Evolutionary conservation across 495 filamentous ascomycete genomes (phyloP), one percentile per base, ranked within the genome.

Genomic region (Extremus antarcticus): DNA sequence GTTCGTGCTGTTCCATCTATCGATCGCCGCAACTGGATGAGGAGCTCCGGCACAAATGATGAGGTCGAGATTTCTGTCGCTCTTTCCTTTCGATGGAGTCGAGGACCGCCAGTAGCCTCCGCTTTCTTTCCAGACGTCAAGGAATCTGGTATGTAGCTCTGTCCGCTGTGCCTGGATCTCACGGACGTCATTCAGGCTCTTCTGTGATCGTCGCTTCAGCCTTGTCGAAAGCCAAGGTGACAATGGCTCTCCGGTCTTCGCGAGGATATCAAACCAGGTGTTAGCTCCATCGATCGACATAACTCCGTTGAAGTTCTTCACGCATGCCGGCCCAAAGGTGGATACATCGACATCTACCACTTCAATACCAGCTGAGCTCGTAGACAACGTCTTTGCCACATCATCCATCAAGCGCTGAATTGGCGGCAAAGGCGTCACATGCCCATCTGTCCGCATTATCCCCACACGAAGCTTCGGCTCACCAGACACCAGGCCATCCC

Each of bases 1-100:
- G 23, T 78, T 76, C 0, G 79, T 73, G 0, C 71, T 74, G 67
- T 82, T 82, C 68, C 79, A 86, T 2, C 74, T 63, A 65, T 86
- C 83, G 46, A 82, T 70, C n/a, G 73, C 68, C 0, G 82, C 80
- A 0, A 83, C 72, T 25, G 58, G 79, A 67, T 67, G 78, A 19
- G 70, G 69, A 4, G 69, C 70, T 0, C 66, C 65, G 7, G 70
- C 69, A 43, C 63, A 68, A 38, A 73, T 63, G 49, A 73, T 62
- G 4, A 68, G 62, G 51, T 73, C 69, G 13, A 73, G 50, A 3
- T 25, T 59, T 40, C 52, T 47, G 45, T 50, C 50, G 8, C 47
- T 45, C 21, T 22, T 52, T 8, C 15, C 19, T 21, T 21, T 22
- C 15, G 43, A 40, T 24, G 10, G 38, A 43, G 39, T 24, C 0